Evolutionary conservation across 331 rosid species (phyloP).

Genomic region (Cydonia oblonga): DNA sequence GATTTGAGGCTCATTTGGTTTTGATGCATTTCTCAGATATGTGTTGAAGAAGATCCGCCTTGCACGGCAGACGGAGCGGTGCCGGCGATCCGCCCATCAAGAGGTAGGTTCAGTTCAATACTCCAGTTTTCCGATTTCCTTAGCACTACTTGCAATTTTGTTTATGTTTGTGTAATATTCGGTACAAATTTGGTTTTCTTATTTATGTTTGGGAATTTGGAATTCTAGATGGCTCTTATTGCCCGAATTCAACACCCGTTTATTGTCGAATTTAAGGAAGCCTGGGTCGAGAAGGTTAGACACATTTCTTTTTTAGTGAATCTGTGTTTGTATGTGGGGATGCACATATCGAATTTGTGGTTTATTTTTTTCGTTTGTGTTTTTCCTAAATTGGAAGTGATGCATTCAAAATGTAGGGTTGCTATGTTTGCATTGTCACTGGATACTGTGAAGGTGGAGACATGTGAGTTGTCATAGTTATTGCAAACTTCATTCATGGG

Average conservation of each 20-base stretch:
- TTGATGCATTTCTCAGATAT: conserved; percentile 58
- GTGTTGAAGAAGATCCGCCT: conserved; percentile 99
- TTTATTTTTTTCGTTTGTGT: not conserved
- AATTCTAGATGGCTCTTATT: conserved; percentile 86
- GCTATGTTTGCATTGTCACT: conserved; percentile 97
- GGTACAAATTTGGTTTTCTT: conserved; percentile 9
- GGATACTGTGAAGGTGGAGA: conserved; percentile 99
- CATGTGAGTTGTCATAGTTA: conserved; percentile 50
- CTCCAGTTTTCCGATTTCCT: not conserved
- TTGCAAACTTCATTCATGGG: not conserved
- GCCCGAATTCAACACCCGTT: conserved; percentile 92
- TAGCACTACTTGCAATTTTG: conserved; percentile 4
- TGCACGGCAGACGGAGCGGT: conserved; percentile 91
- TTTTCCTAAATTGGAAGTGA: not conserved
- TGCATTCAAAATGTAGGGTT: conserved; percentile 57
- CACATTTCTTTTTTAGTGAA: not conserved
- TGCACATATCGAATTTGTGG: not conserved
- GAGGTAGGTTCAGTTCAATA: conserved; percentile 39
- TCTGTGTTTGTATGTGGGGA: not conserved
- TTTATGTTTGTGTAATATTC: not conserved
- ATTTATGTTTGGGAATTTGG: not conserved
- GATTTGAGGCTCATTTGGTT: conserved; percentile 10
- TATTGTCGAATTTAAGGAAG: conserved; percentile 91
- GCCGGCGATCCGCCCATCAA: conserved; percentile 99
- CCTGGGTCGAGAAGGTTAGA: conserved; percentile 98